A percentile compares a stretch with the other conserved stretches of the same genome.
Conservation (phyloP, 495 filamentous ascomycete genomes). For the Neurospora terricola region DNA sequence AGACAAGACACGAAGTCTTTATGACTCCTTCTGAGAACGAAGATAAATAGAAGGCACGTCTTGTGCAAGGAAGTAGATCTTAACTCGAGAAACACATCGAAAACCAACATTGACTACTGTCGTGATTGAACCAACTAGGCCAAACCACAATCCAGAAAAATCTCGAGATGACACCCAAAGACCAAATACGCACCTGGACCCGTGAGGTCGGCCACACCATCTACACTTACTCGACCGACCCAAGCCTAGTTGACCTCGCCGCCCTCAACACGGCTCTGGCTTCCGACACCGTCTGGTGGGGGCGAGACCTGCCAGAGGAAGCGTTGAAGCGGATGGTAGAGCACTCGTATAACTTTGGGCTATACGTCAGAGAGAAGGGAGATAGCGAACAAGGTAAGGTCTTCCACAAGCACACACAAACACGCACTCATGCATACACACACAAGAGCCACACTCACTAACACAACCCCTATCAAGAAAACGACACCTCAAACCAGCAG, state of each 20-base stretch:
- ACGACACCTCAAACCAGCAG: constrained; percentile 3
- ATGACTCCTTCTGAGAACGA: neutral
- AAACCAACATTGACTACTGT: neutral
- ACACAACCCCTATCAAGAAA: neutral
- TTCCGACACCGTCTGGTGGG: constrained; percentile 48
- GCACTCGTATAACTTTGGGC: constrained; percentile 45
- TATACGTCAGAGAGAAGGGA: constrained; percentile 32
- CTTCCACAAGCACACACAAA: neutral
- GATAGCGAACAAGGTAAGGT: constrained; percentile 4
- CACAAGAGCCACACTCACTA: neutral
- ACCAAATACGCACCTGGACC: constrained; percentile 5
- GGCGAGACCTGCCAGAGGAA: constrained; percentile 27
- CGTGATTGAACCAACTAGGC: neutral
- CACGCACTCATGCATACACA: neutral
- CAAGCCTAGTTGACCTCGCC: constrained; percentile 33
- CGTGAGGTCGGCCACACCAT: constrained; percentile 11
- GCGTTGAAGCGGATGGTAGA: constrained; percentile 35
- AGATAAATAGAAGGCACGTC: neutral
- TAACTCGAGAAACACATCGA: neutral
- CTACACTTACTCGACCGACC: constrained; percentile 43
- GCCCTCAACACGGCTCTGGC: constrained; percentile 41
- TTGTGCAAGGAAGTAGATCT: neutral
- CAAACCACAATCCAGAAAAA: neutral
- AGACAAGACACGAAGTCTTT: neutral
- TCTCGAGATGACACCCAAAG: neutral